Conservation (phyloP, 441 rosid genomes). For the Viola pubescens region DNA sequence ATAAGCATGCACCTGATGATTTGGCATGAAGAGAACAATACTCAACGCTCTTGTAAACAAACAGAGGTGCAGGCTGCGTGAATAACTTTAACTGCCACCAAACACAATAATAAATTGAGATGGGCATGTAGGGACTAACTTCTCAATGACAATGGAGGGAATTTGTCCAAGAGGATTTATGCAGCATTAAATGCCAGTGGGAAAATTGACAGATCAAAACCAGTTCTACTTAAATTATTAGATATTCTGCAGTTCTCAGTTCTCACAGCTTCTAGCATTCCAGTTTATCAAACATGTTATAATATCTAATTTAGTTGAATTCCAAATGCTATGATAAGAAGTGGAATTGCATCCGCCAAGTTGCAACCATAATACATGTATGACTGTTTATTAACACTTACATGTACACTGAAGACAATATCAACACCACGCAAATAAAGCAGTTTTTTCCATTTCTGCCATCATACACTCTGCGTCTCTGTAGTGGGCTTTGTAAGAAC, state of each 20-base stretch:
- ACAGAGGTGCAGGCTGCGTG: neutral
- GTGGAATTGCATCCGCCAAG: too few species aligned
- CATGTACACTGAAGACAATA: conserved; percentile 55
- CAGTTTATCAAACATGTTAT: too few species aligned
- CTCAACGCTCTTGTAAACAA: neutral
- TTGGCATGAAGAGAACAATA: neutral
- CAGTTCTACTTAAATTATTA: too few species aligned
- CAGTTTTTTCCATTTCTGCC: conserved; percentile 53
- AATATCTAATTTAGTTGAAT: too few species aligned
- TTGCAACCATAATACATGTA: too few species aligned
- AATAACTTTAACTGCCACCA: neutral
- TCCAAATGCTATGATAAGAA: too few species aligned
- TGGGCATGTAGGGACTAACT: neutral
- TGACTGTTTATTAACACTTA: conserved; percentile 20
- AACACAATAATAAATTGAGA: neutral
- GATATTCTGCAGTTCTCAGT: too few species aligned
- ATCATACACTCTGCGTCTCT: conserved; percentile 70
- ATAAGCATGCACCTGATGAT: conserved; percentile 46
- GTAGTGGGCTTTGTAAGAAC: conserved; percentile 51
- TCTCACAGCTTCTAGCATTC: too few species aligned
- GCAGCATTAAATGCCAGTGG: too few species aligned
- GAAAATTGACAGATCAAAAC: too few species aligned
- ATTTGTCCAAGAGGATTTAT: neutral
- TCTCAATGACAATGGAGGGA: neutral
- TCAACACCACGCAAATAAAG: conserved; percentile 41